Base-by-base conservation (phyloP, 2,329 filamentous ascomycete genomes). In the Trichoderma koningiopsis region DNA sequence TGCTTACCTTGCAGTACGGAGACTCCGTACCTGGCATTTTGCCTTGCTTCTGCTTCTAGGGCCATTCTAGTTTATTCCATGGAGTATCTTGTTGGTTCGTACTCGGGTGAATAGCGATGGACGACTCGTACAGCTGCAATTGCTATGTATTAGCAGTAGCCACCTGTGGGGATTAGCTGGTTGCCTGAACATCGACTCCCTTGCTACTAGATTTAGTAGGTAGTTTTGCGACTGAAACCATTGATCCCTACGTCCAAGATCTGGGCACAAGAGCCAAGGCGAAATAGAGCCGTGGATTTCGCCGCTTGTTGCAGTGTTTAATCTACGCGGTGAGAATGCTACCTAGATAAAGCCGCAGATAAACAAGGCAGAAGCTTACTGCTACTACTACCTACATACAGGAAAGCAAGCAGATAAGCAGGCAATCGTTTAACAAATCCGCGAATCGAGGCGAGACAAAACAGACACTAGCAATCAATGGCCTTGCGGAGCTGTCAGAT, bases 11-110 rank as follows among this genome's bases (percentile, higher is more conserved):
- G 37, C 61, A 14, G 33, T 22, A 64, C 61, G 61, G 61, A 55
- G 61, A 31, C 61, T 53, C 61, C 61, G 61, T 64, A 29, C 52
- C 61, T 64, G 47, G 49, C 61, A 27, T 31, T 64, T 49, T 49
- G 47, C 40, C 8, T n/a, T 43, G 16, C 40, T 19, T 43, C 40
- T 33, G n/a, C 22, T 56, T 27, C 27, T 19, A 31, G 31, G 22
- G n/a, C 13, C 22, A 1, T 37, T 55, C 22, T 64, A 31, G 61
- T 31, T 64, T 64, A 22, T 53, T 56, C 31, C n/a, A 56, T 19
- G 53, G 53, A 56, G 27, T 29, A 19, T 33, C 7, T 55, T 31
- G 11, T 55, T n/a, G 27, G 33, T 29, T 56, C 53, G 53, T 56
- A 56, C 49, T 27, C 49, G 24, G 40, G n/a, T 43, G 40, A 43